Base-by-base conservation (phyloP, 768 basidiomycete species). In the Suillus spraguei region DNA sequence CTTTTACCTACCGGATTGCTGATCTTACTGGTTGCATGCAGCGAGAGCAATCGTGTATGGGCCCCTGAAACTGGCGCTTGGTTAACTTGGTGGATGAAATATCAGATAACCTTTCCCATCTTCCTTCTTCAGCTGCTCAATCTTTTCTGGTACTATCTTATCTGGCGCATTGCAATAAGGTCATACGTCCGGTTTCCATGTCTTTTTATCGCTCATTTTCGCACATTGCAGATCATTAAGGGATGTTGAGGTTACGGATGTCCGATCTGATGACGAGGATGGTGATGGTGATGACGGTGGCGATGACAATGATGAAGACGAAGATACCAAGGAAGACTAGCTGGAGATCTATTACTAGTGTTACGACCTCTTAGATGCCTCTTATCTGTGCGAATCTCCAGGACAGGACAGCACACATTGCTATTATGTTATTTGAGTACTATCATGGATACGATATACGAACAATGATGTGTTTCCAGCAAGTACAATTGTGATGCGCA, bases 71-170 rank as follows among this genome's bases (percentile, higher is more conserved):
- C 84, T 20, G 95, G 94, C 4, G 83, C 81, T 9, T 95, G 89
- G 81, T 76, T 97, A 65, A 80, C 76, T 1, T 71, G 76, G 71
- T 98, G 94, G 92, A 88, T 96, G 85, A 85, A 81, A 69, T 88
- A 86, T 69, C 93, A 95, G 67, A 85, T 97, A 59, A 92, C 96
- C 68, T 64, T 76, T 0, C 90, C 95, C 0, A 77, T 99, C 62
- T 65, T 87, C 7, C 77, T 94, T 0, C 81, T 99, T 17, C 94
- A 95, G 72, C 68, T 85, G 46, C 81, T 99, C 69, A 98, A 98
- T 72, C 64, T 97, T 32, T 97, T 97, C 81, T 98, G 96, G 96
- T 97, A 92, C 74, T 87, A 81, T 77, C 80, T 95, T 33, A 95
- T 98, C 74, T 76, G 84, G 73, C 87, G 94, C 60, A 90, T 97